Base-by-base conservation (phyloP, 345 rosid species). In the Acer saccharum region DNA sequence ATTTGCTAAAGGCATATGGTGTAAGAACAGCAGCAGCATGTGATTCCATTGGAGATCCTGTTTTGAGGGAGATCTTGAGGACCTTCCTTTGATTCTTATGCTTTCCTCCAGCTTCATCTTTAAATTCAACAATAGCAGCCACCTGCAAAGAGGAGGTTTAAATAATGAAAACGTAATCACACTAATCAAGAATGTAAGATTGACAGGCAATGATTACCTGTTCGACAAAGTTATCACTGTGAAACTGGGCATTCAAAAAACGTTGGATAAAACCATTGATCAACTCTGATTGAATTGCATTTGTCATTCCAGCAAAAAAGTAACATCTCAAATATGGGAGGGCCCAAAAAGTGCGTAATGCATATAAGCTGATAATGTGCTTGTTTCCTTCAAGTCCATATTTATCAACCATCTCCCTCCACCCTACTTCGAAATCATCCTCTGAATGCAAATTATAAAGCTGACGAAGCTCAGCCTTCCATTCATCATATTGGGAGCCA, bases 21-120 rank as follows among this genome's bases (percentile, higher is more conserved):
- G 93, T 85, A 73, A 91, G 88, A 81, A 87, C 76, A 69, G 87
- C 76, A 72, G 87, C 90, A 27, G 91, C 90, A 70, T 89, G 90
- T 21, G 89, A 84, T 78, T 91, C 95, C 66, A 88, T 81, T 1
- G 93, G 93, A 35, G 93, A 89, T 29, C 90, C 90, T 13, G 87
- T 88, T 86, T 88, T 88, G 39, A 86, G 88, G 79, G 78, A 73
- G 81, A 87, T 81, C 73, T 83, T 87, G 25, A 74, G 86, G 35
- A 76, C 44, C 73, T 84, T 88, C 32, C 71, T 66, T 18, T 80
- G 88, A 46, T 75, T 77, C 80, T 85, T 86, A 68, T 81, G 86
- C 76, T 83, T 87, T n/a, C 78, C 65, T 78, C 88, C 88, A 20
- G 84, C 72, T 54, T 75, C 76, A 55, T 86, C 87, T 75, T 78